Percentiles rank a stretch among this genome's conserved stretches.
Evolutionary conservation across 805 yeast species (phyloP).

Genomic region (Ogataea sp.): DNA sequence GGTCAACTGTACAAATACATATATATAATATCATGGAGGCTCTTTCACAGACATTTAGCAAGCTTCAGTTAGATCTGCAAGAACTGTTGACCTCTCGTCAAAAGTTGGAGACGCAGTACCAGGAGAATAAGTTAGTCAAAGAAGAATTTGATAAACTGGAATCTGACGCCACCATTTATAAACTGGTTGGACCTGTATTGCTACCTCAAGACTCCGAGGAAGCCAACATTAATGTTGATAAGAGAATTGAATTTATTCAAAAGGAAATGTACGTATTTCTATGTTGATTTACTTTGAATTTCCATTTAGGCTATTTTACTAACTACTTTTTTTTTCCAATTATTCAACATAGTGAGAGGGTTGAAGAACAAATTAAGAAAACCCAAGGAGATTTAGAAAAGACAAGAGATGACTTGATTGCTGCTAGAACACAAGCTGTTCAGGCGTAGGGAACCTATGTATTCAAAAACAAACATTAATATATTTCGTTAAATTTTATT

Average conservation of each 20-base stretch:
- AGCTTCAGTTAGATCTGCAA: constrained; percentile 23
- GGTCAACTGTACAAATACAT: too few species aligned
- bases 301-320: neutral
- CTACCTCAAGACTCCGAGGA: constrained; percentile 83
- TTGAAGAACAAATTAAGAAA: constrained; percentile 59
- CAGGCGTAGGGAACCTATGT: too few species aligned
- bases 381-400: constrained; percentile 49
- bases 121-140: constrained; percentile 85
- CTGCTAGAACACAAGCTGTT: constrained; percentile 9
- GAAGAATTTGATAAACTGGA: constrained; percentile 60
- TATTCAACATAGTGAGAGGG: constrained; percentile 33
- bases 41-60: constrained; percentile 15
- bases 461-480: neutral
- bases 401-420: constrained; percentile 39
- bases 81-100: constrained; percentile 69
- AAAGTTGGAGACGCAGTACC: constrained; percentile 85
- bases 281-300: too few species aligned
- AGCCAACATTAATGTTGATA: constrained; percentile 76
- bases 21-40: constrained; percentile 12
- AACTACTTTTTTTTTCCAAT: neutral
- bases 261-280: constrained; percentile 50
- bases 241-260: constrained; percentile 82
- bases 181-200: constrained; percentile 86
- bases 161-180: constrained; percentile 64
- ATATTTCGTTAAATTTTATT: neutral